Evolutionary conservation across 345 rosid genomes (phyloP), one percentile per base, ranked within the genome.

Genomic region (Citrus trifoliata): DNA sequence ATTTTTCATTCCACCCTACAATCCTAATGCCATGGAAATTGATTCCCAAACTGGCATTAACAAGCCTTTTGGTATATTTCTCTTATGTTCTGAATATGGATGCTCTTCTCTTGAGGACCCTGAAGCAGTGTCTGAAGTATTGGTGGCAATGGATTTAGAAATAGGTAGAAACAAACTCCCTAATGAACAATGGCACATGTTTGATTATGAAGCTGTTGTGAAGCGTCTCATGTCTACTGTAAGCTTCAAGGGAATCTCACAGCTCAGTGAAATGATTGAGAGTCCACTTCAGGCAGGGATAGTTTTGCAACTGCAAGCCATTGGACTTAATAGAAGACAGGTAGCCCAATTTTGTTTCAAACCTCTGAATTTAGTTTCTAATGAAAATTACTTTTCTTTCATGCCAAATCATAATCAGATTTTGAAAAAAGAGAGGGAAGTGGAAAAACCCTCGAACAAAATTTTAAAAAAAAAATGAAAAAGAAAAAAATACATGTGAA

Each of bases 1-100:
- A 56, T 67, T 82, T n/a, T 83, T 79, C 35, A 2, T 79, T 22
- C 35, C 69, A 27, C 67, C 75, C 32, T 6, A 24, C 24, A 24
- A 51, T 19, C 67, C 76, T 72, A 80, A 3, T 42, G 68, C 56
- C n/a, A 30, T 38, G 51, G 55, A 40, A n/a, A 55, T 58, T 22
- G 21, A 67, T 48, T 68, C 51, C n/a, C 55, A 63, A 60, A 14
- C 77, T 27, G 58, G 42, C 67, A 42, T 14, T 33, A 88, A 81
- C 82, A 86, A 53, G 78, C 90, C 94, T 42, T 90, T 89, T 70
- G 95, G 97, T 63, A 84, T 86, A 25, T 91, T 78, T 84, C 78
- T 93, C 35, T 75, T 87, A 33, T 88, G 89, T 67, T 82, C 84
- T 37, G 81, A 68, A 12, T 63, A 38, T 14, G 82, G 89, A 28